Evolutionary conservation across 257 asterid species (phyloP).

Genomic region (Petrea volubilis): DNA sequence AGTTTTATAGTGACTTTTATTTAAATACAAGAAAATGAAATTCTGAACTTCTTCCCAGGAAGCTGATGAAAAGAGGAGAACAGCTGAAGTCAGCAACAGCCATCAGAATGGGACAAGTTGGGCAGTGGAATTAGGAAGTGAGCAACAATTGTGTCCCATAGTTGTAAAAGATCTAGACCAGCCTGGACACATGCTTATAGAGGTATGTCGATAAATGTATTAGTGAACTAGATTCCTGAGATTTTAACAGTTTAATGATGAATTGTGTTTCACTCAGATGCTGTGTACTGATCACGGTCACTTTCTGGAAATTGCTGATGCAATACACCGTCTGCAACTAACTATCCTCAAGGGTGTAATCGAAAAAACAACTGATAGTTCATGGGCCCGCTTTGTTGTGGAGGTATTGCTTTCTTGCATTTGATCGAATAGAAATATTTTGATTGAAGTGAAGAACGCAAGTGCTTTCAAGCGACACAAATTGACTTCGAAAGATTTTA

Average conservation of each 20-base stretch:
- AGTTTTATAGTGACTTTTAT: background rate
- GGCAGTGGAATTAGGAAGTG: constrained; percentile 79
- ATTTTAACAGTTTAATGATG: constrained; percentile 4
- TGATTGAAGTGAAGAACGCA: background rate
- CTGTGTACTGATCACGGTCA: constrained; percentile 66
- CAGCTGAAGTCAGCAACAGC: constrained; percentile 37
- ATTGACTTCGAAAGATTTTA: background rate
- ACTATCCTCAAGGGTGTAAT: constrained; percentile 74
- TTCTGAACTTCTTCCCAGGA: constrained; percentile 34
- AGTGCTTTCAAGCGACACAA: background rate
- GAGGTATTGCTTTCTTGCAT: constrained; percentile 54
- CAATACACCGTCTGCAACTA: constrained; percentile 63
- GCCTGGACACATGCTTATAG: constrained; percentile 88
- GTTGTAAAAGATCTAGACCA: constrained; percentile 78
- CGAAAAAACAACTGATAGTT: constrained; percentile 51
- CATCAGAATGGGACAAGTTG: constrained; percentile 73
- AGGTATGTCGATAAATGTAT: constrained; percentile 44
- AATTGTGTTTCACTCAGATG: constrained; percentile 51
- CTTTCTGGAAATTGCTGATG: constrained; percentile 84
- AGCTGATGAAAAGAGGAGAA: constrained; percentile 34
- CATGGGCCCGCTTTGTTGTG: constrained; percentile 79
- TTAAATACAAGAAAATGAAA: background rate
- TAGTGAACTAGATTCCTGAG: background rate
- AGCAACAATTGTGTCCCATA: constrained; percentile 65
- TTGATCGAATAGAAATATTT: background rate